These are phyloP conservation scores for Xylariaceae sp. DNA, from an alignment of 2,329 filamentous ascomycete genomes.

Conservation along the genomic window DNA sequence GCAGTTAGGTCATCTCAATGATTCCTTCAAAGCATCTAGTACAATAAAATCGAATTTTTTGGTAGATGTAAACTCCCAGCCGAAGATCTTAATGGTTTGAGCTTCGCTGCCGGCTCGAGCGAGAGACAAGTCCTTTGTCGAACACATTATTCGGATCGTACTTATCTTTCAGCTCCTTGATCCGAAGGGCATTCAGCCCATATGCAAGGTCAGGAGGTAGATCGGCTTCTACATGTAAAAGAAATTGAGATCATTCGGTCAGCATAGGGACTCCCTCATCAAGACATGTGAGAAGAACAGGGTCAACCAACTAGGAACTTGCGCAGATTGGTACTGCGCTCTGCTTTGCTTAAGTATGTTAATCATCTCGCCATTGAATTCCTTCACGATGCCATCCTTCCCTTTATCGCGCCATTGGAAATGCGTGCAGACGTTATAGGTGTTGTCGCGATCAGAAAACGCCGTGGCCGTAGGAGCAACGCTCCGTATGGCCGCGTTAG, in stretches of 20 bases:
- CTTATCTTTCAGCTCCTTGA: conserved; percentile 32
- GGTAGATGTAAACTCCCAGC: too few species aligned
- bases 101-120: too few species aligned
- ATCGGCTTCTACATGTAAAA: conserved; percentile 12
- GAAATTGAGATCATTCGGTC: not conserved
- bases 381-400: conserved; percentile 35
- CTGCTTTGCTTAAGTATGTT: not conserved
- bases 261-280: not conserved
- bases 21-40: too few species aligned
- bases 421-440: conserved; percentile 40
- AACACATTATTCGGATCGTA: conserved; percentile 35
- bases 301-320: not conserved
- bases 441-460: conserved; percentile 42
- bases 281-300: too few species aligned
- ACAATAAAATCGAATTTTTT: too few species aligned
- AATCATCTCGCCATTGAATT: conserved; percentile 33
- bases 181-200: conserved; percentile 28
- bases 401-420: conserved; percentile 38
- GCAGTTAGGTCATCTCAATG: too few species aligned
- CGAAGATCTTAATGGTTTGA: too few species aligned
- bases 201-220: conserved; percentile 26
- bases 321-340: not conserved
- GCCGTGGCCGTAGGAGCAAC: conserved; percentile 37
- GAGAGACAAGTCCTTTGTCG: conserved; percentile 19
- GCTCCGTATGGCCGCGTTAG: conserved; percentile 36